Evolutionary conservation across 192 early-diverging fungal species (phyloP), one percentile per base, ranked within the genome.

Genomic region (Paraglomus brasilianum): DNA sequence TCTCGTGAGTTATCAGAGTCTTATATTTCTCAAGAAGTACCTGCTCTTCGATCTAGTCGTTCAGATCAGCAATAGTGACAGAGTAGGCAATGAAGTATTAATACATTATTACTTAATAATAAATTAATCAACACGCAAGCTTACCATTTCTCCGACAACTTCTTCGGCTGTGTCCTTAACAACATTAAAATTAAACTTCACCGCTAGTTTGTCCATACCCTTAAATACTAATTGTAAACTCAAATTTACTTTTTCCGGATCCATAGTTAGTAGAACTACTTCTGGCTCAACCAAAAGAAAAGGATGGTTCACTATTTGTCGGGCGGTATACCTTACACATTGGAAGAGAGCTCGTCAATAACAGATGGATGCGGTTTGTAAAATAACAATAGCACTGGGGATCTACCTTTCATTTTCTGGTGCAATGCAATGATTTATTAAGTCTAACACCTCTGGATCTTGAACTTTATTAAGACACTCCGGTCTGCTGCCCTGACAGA

Each of bases 151-250:
- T 46, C 86, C 86, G 0, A 92, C 90, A 38, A 92, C 90, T 53
- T 89, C 86, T 40, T 91, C 90, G 1, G 90, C 90, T 0, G 90
- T 92, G 52, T 92, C 90, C 0, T 86, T 88, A 48, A 89, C 90
- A 1, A 83, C 88, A 72, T 92, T 91, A 63, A 93, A 93, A 51
- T 92, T 89, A 72, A 93, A 93, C 66, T 92, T 92, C 5, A 93
- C 90, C 1, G 91, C 92, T 13, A 92, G 77, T 66, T 83, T 83
- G 58, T 92, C 90, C 80, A 85, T 87, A 17, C 89, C 90, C 64
- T 89, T 90, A 67, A 90, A 90, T 17, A 88, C 85, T 1, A 92
- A 88, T 74, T 92, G 90, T 46, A 92, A 78, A 1, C 80, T 86
- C 43, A 91, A 64, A 60, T 87, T 85, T 30, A 81, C 87, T 60